Conservation (phyloP, 805 yeast genomes). For the Huiozyma sinensis region DNA sequence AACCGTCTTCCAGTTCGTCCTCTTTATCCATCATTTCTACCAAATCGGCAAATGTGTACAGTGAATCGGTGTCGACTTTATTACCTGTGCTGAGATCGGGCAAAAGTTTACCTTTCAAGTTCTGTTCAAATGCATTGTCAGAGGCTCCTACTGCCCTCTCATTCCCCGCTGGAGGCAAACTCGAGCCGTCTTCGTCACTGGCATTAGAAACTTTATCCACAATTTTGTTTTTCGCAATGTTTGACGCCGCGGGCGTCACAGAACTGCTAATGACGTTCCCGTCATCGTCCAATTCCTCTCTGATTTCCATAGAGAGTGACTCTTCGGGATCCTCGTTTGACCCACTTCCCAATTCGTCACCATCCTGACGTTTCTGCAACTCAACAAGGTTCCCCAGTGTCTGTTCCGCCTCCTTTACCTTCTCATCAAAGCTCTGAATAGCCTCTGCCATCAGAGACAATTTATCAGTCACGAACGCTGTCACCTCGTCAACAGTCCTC, state of each 20-base stretch:
- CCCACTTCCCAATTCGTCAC: not conserved
- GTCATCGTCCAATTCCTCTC: conserved; percentile 78
- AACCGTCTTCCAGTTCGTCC: conserved; percentile 21
- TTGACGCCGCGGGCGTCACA: conserved; percentile 31
- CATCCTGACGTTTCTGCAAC: not conserved
- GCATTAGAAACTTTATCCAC: not conserved
- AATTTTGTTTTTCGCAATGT: not conserved
- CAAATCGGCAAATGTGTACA: conserved; percentile 27
- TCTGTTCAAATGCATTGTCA: conserved; percentile 7
- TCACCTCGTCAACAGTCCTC: conserved; percentile 15
- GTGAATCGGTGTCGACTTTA: conserved; percentile 15
- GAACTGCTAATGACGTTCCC: conserved; percentile 49
- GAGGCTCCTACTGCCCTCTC: conserved; percentile 7
- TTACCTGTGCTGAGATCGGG: not conserved
- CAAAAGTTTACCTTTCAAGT: conserved; percentile 8
- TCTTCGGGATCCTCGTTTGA: conserved; percentile 32
- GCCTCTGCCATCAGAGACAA: conserved; percentile 28
- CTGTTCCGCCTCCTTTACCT: conserved; percentile 32
- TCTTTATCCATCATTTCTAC: conserved; percentile 24
- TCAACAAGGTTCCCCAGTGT: conserved; percentile 21
- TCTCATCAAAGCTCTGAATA: conserved; percentile 30
- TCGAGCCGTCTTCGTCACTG: not conserved
- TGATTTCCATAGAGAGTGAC: conserved; percentile 54
- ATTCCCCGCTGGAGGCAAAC: not conserved
- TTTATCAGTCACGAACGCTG: conserved; percentile 18